phyloP scores from a whole-genome alignment of 1,139 yeast genomes.

The Kurtzmaniella natalensis region DNA sequence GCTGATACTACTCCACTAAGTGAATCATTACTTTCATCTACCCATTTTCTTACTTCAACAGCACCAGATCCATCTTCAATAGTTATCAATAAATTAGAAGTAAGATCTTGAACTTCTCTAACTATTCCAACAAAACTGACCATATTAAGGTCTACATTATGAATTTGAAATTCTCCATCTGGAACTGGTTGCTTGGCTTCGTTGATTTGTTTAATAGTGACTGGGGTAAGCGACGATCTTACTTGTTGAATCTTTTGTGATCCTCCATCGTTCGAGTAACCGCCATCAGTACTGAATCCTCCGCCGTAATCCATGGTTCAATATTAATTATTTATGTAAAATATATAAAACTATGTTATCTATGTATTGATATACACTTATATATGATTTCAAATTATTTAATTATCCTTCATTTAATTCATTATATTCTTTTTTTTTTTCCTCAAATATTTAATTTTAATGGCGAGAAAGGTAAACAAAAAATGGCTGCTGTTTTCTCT shows the following conservation, averaged over 20 bases:
- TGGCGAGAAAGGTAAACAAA: too few relatives aligned
- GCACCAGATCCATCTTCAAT: conserved; percentile 87
- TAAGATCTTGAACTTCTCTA: conserved; percentile 53
- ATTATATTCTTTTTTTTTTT: too few relatives aligned
- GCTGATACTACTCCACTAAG: conserved; percentile 27
- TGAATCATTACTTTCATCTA: conserved; percentile 44
- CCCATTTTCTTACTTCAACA: conserved; percentile 67
- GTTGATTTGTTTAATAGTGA: conserved; percentile 73
- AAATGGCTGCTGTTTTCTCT: too few relatives aligned
- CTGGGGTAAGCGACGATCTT: conserved; percentile 62
- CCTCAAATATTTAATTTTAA: too few relatives aligned
- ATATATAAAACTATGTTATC: too few relatives aligned
- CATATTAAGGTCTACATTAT: conserved; percentile 58
- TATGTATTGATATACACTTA: too few relatives aligned
- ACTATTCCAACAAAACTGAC: conserved; percentile 65
- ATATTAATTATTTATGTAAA: background rate
- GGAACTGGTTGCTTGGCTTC: conserved; percentile 63
- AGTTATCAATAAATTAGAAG: conserved; percentile 51
- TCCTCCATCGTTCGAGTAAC: conserved; percentile 24
- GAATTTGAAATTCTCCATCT: conserved; percentile 70
- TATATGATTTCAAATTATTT: too few relatives aligned
- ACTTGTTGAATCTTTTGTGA: conserved; percentile 31
- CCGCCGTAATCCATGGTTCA: conserved; percentile 26
- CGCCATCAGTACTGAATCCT: conserved; percentile 23
- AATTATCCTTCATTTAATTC: too few relatives aligned